Base-by-base conservation (phyloP, 2,329 filamentous ascomycete species). In the Blastomyces percursus region DNA sequence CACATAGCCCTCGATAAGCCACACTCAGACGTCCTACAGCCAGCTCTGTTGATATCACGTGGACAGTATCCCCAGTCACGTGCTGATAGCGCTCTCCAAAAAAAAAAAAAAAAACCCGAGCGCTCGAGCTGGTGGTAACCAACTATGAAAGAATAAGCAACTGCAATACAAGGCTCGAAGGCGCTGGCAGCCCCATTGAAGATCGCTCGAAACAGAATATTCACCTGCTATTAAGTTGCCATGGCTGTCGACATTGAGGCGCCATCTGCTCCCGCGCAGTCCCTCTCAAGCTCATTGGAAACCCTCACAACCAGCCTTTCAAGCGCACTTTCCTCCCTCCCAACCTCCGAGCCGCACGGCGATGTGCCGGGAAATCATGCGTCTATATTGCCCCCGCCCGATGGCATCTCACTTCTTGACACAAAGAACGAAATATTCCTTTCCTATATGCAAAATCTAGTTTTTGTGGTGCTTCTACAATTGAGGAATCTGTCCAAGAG, bases 341-440 rank as follows among this genome's bases (percentile, higher is more conserved):
- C 75, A 7, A 27, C 55, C 19, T 21, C 60, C 3, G 67, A 69
- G 40, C 38, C 69, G 2, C 64, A 67, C 59, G 71, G 71, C 57
- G 63, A 72, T 60, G 63, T 66, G 2, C 63, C 70, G 0, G 85
- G 89, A 0, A 80, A 87, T 55, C 32, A 59, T 59, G 85, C 91
- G 63, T 85, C 87, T 16, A 83, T 95, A 64, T 79, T 88, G 58
- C 84, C 89, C n/a, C 87, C 89, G 1, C 82, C 87, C 66, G 86
- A 96, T 70, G 93, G 94, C 71, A 94, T 99, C 63, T 96, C 94
- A 0, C 85, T 99, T 0, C 86, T 99, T 70, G 91, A 97, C 72
- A 86, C 90, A 67, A 99, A 99, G 79, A 97, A 95, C 76, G 94
- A 99, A 73, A 82, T 99, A n/a, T 86, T 99, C 21, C 86, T 99